These are phyloP conservation scores for Ceratobasidium sp. DNA, from an alignment of 1,284 basidiomycete genomes.

Conservation along the genomic window DNA sequence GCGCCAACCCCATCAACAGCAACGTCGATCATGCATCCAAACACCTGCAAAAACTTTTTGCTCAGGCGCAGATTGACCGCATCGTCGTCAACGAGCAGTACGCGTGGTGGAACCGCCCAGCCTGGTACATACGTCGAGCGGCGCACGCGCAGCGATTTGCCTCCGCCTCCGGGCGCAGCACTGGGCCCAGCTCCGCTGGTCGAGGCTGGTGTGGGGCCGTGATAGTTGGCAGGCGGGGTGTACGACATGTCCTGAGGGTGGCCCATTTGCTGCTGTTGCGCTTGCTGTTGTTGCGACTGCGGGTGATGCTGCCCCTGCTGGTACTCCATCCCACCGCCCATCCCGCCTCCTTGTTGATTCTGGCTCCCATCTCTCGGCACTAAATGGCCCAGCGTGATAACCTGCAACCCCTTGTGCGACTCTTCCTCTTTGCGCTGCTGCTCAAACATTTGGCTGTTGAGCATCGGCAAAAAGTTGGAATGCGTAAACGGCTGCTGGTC, in stretches of 20 bases:
- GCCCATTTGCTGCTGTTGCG: constrained; percentile 19
- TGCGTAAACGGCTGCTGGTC: constrained; percentile 43
- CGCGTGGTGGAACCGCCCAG: constrained; percentile 87
- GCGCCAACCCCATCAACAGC: constrained; percentile 94
- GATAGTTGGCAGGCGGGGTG: constrained; percentile 41
- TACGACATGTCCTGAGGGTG: constrained; percentile 18
- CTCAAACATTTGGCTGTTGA: constrained; percentile 50
- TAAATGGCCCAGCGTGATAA: constrained; percentile 84
- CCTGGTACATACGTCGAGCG: constrained; percentile 85
- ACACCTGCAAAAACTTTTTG: constrained; percentile 94
- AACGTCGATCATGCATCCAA: constrained; percentile 94
- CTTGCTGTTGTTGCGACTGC: constrained; percentile 25
- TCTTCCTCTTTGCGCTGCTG: constrained; percentile 48
- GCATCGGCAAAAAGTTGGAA: constrained; percentile 40
- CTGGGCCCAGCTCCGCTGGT: neutral
- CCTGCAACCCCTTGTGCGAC: constrained; percentile 74
- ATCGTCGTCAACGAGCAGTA: constrained; percentile 95
- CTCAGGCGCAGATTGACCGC: constrained; percentile 88
- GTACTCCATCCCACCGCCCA: constrained; percentile 27
- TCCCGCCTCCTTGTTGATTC: constrained; percentile 11
- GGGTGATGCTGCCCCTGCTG: constrained; percentile 31
- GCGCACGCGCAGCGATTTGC: constrained; percentile 64
- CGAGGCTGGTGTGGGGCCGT: constrained; percentile 30
- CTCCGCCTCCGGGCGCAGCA: constrained; percentile 1
- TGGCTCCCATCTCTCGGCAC: constrained; percentile 62